phyloP scores from a whole-genome alignment of 345 rosid genomes.

The Angophora floribunda region DNA sequence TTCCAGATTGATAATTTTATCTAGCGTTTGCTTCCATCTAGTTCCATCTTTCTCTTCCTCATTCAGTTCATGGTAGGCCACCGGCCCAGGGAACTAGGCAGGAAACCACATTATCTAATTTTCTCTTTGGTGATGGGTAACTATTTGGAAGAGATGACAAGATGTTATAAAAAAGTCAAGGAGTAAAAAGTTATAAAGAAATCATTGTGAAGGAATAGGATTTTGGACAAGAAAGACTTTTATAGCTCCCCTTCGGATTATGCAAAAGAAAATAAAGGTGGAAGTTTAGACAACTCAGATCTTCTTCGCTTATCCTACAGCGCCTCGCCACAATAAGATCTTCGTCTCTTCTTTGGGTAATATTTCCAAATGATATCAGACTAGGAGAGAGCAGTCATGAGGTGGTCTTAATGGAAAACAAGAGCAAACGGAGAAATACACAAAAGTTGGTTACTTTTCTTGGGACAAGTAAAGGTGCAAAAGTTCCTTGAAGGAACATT shows the following conservation, averaged over 20 bases:
- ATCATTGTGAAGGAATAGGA: not conserved
- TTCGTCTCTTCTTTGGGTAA: not conserved
- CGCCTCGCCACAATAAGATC: not conserved
- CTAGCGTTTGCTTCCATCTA: not conserved
- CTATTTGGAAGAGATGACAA: too few relatives aligned
- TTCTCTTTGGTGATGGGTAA: not conserved
- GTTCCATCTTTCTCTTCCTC: not conserved
- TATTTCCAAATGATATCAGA: not conserved
- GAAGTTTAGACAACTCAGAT: not conserved
- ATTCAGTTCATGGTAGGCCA: not conserved
- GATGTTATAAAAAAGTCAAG: too few relatives aligned
- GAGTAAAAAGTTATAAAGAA: not conserved
- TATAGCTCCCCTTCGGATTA: not conserved
- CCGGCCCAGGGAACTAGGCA: fast-evolving
- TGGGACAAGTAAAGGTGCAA: not conserved
- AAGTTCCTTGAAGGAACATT: not conserved
- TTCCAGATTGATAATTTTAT: not conserved
- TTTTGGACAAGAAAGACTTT: not conserved
- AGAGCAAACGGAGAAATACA: not conserved
- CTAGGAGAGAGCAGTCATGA: not conserved
- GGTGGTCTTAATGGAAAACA: not conserved
- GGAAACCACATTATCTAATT: not conserved
- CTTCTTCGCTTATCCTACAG: not conserved
- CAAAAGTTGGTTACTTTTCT: not conserved
- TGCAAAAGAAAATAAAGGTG: not conserved